A percentile compares a stretch with the other conserved stretches of the same genome.
Evolutionary conservation across 1,284 basidiomycete species (phyloP).

Genomic region (Cutaneotrichosporon mucoides): DNA sequence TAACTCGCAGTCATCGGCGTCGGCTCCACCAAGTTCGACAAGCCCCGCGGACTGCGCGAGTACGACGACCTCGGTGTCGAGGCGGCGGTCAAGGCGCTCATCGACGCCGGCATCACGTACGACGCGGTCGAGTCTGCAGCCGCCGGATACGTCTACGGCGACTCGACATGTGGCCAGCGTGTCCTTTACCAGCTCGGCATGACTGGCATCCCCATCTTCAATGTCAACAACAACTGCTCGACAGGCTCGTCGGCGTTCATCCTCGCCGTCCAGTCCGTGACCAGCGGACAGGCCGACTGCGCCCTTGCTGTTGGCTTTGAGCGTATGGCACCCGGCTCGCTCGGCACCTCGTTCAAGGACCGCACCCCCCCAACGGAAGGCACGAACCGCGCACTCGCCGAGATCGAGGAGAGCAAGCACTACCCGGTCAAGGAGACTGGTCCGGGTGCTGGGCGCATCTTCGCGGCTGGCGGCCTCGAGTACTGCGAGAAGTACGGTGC

Average conservation of each 20-base stretch:
- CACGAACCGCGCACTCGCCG: conserved; percentile 10
- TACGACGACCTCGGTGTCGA: conserved; percentile 21
- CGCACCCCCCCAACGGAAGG: conserved; percentile 13
- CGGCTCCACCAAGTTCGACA: conserved; percentile 25
- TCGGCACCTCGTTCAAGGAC: conserved; percentile 14
- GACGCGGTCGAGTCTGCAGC: conserved; percentile 16
- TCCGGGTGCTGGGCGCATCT: conserved; percentile 16
- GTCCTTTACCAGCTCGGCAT: conserved; percentile 22
- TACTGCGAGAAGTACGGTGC: conserved; percentile 19
- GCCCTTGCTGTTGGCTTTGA: conserved; percentile 21
- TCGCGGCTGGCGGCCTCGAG: conserved; percentile 20
- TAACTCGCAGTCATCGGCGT: conserved; percentile 19
- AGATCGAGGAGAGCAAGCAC: conserved; percentile 17
- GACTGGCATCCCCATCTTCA: conserved; percentile 21
- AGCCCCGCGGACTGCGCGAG: conserved; percentile 21
- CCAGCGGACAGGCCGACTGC: conserved; percentile 19
- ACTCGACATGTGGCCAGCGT: conserved; percentile 20
- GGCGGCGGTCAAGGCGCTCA: conserved; percentile 21
- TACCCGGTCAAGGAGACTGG: conserved; percentile 16
- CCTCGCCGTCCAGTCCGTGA: conserved; percentile 8
- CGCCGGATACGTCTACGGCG: conserved; percentile 21
- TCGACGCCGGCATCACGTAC: conserved; percentile 20
- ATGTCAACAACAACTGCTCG: conserved; percentile 25
- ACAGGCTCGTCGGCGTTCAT: conserved; percentile 20
- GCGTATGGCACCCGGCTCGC: conserved; percentile 21